These are phyloP conservation scores for Acacia crassicarpa DNA, from an alignment of 306 rosid species.

Conservation along the genomic window DNA sequence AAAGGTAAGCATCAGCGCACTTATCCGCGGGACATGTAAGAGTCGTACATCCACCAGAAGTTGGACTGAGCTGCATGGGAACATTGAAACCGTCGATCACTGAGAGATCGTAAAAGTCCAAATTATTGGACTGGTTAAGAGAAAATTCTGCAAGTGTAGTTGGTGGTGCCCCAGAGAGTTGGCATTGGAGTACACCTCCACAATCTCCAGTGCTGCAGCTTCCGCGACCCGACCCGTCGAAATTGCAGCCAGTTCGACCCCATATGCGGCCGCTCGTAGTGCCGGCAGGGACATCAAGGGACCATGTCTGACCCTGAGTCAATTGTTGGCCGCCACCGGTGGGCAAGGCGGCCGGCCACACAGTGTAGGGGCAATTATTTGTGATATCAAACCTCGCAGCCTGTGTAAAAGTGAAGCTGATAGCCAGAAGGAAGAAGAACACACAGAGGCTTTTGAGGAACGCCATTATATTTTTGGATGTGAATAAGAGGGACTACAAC, in stretches of 20 bases:
- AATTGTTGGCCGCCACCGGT: neutral
- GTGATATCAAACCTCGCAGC: slow-evolving; percentile 33
- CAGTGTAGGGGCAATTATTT: slow-evolving; percentile 41
- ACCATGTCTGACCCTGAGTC: neutral
- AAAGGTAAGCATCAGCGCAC: slow-evolving; percentile 41
- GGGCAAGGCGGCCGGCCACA: neutral
- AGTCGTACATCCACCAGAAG: neutral
- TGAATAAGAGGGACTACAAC: neutral
- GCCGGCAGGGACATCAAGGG: too few species aligned
- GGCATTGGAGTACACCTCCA: neutral
- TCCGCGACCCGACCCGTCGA: slow-evolving; percentile 43
- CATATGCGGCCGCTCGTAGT: too few species aligned
- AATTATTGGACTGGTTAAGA: too few species aligned
- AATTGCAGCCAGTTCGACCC: slow-evolving; percentile 32
- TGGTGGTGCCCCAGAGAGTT: too few species aligned
- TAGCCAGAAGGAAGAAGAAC: neutral
- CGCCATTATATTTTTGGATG: neutral
- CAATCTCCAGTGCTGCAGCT: slow-evolving; percentile 60
- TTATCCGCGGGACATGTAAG: slow-evolving; percentile 30
- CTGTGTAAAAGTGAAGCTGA: neutral
- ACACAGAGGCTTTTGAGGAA: neutral
- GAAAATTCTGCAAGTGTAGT: too few species aligned
- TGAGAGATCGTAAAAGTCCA: slow-evolving; percentile 30
- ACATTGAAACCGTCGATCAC: slow-evolving; percentile 48
- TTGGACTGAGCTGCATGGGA: slow-evolving; percentile 41